Percentiles rank a stretch among this genome's conserved stretches.
Evolutionary conservation across 1,284 basidiomycete species (phyloP).

Genomic region (Entoloma clypeatum): DNA sequence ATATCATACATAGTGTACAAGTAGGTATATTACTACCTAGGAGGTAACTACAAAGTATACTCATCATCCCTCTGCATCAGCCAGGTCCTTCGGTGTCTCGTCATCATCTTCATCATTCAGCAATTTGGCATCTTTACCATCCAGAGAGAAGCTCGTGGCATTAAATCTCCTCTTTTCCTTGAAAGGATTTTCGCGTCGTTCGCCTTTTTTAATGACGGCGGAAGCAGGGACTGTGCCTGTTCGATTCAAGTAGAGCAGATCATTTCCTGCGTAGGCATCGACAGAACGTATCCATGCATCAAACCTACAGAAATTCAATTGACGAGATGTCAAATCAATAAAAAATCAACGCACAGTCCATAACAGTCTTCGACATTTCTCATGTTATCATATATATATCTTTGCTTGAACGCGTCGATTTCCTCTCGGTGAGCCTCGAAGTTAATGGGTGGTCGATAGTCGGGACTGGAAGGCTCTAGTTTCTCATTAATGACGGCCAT

Average conservation of each 20-base stretch:
- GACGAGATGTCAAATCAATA: slow-evolving; percentile 7
- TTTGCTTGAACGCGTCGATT: slow-evolving; percentile 80
- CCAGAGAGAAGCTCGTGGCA: slow-evolving; percentile 47
- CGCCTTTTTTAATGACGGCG: slow-evolving; percentile 61
- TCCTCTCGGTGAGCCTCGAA: slow-evolving; percentile 61
- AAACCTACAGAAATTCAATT: slow-evolving; percentile 45
- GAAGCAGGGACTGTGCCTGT: slow-evolving; percentile 66
- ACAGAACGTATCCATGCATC: slow-evolving; percentile 71
- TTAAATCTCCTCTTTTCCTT: slow-evolving; percentile 65
- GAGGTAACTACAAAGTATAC: neutral
- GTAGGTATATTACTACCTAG: neutral
- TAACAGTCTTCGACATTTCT: slow-evolving; percentile 77
- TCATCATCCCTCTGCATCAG: slow-evolving; percentile 71
- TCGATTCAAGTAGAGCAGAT: slow-evolving; percentile 67
- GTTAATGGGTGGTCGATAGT: slow-evolving; percentile 65
- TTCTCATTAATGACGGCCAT: slow-evolving; percentile 61
- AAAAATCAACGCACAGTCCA: slow-evolving; percentile 63
- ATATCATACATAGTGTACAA: slow-evolving; percentile 3
- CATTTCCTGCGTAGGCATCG: slow-evolving; percentile 66
- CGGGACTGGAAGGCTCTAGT: slow-evolving; percentile 44
- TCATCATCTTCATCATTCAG: slow-evolving; percentile 56
- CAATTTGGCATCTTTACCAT: slow-evolving; percentile 30
- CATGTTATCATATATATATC: slow-evolving; percentile 82
- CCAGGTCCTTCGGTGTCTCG: slow-evolving; percentile 46
- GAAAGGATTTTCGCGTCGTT: slow-evolving; percentile 58